phyloP scores from a whole-genome alignment of 352 stramenopile species.

The Pythium scleroteichum region DNA sequence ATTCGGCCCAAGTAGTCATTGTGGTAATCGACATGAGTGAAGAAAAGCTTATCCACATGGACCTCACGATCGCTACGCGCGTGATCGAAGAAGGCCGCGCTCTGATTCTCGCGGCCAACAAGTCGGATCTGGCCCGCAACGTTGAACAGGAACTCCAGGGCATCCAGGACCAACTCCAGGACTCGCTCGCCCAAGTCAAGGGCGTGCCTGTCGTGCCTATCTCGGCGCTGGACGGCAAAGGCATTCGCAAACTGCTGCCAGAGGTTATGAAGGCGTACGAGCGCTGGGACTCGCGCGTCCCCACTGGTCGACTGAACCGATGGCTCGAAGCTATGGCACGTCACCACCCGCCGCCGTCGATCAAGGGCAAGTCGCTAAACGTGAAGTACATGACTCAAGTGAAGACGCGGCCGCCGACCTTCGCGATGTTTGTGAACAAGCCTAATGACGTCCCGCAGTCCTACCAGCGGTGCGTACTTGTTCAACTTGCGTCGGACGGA shows the following conservation, averaged over 20 bases:
- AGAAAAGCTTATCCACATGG: slow-evolving; percentile 84
- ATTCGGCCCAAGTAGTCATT: slow-evolving; percentile 77
- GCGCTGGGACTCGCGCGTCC: slow-evolving; percentile 77
- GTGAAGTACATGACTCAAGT: slow-evolving; percentile 89
- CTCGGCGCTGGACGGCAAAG: slow-evolving; percentile 70
- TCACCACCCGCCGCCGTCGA: slow-evolving; percentile 76
- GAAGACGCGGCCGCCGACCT: slow-evolving; percentile 79
- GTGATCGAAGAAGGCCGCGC: slow-evolving; percentile 80
- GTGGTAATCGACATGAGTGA: slow-evolving; percentile 85
- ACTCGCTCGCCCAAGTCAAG: slow-evolving; percentile 74
- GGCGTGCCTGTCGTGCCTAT: slow-evolving; percentile 80
- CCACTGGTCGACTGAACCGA: slow-evolving; percentile 73
- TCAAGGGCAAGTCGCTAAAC: slow-evolving; percentile 85
- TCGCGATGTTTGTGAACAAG: slow-evolving; percentile 84
- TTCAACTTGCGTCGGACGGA: no score
- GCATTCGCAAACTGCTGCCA: slow-evolving; percentile 77
- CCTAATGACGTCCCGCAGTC: slow-evolving; percentile 69
- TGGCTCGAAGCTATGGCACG: slow-evolving; percentile 85
- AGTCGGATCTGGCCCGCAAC: slow-evolving; percentile 58
- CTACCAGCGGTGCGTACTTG: slow-evolving; percentile 54
- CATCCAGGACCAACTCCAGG: slow-evolving; percentile 69
- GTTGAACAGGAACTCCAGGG: slow-evolving; percentile 63
- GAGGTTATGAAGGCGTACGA: slow-evolving; percentile 85
- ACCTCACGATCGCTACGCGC: slow-evolving; percentile 79
- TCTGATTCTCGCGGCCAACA: slow-evolving; percentile 79